phyloP scores from a whole-genome alignment of 1,139 yeast genomes.

The Pichia sp. region DNA sequence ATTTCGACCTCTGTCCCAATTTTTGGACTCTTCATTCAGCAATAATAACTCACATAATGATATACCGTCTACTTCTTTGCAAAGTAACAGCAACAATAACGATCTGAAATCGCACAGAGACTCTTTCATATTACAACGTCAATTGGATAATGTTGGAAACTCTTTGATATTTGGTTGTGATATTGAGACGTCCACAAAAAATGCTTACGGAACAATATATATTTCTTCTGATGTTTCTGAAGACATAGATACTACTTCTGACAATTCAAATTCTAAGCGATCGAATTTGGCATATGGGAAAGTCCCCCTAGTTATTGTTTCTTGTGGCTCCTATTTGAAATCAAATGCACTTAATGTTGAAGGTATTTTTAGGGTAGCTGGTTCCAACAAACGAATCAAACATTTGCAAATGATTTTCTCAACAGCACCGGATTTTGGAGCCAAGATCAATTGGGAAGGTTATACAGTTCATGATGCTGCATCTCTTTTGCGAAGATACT shows the following conservation, averaged over 20 bases:
- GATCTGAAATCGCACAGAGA: conserved; percentile 46
- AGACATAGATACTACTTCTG: not conserved
- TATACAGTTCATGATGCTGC: conserved; percentile 98
- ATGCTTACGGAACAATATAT: conserved; percentile 71
- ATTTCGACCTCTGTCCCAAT: conserved; percentile 20
- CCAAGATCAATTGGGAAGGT: conserved; percentile 83
- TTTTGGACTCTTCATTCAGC: conserved; percentile 15
- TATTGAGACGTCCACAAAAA: conserved; percentile 56
- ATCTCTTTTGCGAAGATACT: conserved; percentile 72
- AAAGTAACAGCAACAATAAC: conserved; percentile 16
- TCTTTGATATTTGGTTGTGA: conserved; percentile 80
- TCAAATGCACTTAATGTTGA: conserved; percentile 69
- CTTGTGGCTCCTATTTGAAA: conserved; percentile 83
- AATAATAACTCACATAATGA: not conserved
- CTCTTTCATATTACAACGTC: conserved; percentile 34
- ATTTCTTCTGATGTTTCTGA: conserved; percentile 30
- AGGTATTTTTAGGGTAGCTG: conserved; percentile 92
- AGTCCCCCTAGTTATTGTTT: conserved; percentile 88
- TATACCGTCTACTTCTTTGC: conserved; percentile 16
- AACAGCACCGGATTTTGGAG: conserved; percentile 83
- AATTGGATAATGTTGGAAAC: conserved; percentile 28
- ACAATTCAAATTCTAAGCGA: not conserved
- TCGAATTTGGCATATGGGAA: conserved; percentile 56
- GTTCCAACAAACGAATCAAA: conserved; percentile 81
- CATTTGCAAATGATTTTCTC: conserved; percentile 80